Evolutionary conservation across 139 green algal genomes (phyloP).

Genomic region (Volvox reticuliferus): DNA sequence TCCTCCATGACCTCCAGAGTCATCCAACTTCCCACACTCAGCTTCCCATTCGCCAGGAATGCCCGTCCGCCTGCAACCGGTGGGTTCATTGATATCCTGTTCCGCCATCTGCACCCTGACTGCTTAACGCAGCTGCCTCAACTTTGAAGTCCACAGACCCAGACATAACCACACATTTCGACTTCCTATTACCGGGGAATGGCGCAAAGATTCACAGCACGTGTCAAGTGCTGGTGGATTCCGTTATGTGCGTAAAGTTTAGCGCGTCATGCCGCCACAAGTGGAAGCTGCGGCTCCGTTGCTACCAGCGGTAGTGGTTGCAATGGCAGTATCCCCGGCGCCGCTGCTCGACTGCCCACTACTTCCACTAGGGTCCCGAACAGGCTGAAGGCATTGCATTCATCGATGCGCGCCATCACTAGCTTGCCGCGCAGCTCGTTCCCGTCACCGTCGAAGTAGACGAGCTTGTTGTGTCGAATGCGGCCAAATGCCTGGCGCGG

Average conservation of each 20-base stretch:
- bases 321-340: background rate
- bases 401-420: constrained; percentile 77
- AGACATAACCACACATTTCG: too few relatives aligned
- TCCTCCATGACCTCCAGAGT: too few relatives aligned
- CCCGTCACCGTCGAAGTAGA: constrained; percentile 90
- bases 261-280: background rate
- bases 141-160: too few relatives aligned
- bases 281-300: background rate
- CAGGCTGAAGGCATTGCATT: constrained; percentile 84
- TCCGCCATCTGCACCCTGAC: too few relatives aligned
- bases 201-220: too few relatives aligned
- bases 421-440: constrained; percentile 76
- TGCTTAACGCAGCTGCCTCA: too few relatives aligned
- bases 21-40: too few relatives aligned
- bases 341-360: background rate
- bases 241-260: background rate
- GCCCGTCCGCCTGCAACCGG: too few relatives aligned
- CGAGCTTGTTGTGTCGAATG: constrained; percentile 93
- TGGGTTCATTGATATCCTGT: too few relatives aligned
- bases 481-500: constrained; percentile 83
- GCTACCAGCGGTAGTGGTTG: background rate
- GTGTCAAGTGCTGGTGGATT: too few relatives aligned
- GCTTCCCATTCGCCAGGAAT: too few relatives aligned
- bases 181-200: too few relatives aligned
- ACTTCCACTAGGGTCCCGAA: constrained; percentile 71